Percentiles rank a stretch among this genome's conserved stretches.
These are phyloP conservation scores for Trichosporon inkin DNA, from an alignment of 1,284 basidiomycete genomes.

Conservation along the genomic window DNA sequence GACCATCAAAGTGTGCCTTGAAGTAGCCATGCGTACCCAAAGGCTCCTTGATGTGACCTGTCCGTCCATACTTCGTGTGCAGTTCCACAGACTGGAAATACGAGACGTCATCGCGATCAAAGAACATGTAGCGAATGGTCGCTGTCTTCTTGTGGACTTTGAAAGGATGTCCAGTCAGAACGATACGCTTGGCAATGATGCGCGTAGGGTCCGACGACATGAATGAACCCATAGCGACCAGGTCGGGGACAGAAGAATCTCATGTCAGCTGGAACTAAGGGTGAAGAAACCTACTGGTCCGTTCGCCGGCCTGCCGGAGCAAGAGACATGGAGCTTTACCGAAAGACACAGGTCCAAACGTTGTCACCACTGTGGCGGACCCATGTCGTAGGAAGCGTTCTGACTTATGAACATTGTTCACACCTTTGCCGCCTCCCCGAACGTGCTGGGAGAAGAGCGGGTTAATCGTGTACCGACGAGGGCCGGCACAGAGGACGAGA, in stretches of 20 bases:
- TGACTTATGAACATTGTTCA: slow-evolving; percentile 97
- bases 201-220: slow-evolving; percentile 85
- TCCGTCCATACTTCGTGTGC: slow-evolving; percentile 85
- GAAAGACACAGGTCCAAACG: slow-evolving; percentile 84
- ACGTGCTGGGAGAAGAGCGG: slow-evolving; percentile 92
- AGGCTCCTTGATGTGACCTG: slow-evolving; percentile 87
- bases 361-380: slow-evolving; percentile 72
- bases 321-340: slow-evolving; percentile 77
- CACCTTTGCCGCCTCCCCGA: slow-evolving; percentile 78
- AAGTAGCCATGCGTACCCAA: slow-evolving; percentile 98
- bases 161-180: slow-evolving; percentile 93
- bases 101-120: slow-evolving; percentile 83
- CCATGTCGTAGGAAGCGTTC: slow-evolving; percentile 88
- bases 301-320: slow-evolving; percentile 41
- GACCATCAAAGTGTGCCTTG: slow-evolving; percentile 95
- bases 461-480: slow-evolving; percentile 74
- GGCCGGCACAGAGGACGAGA: slow-evolving; percentile 81
- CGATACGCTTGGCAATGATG: slow-evolving; percentile 84
- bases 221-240: slow-evolving; percentile 88
- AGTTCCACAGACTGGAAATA: slow-evolving; percentile 93
- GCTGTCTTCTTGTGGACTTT: slow-evolving; percentile 97
- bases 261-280: neutral
- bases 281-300: neutral
- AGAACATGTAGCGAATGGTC: slow-evolving; percentile 98
- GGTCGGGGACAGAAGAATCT: slow-evolving; percentile 57